These are phyloP conservation scores for Acaromyces ingoldii DNA, from an alignment of 1,284 basidiomycete genomes.

Conservation along the genomic window DNA sequence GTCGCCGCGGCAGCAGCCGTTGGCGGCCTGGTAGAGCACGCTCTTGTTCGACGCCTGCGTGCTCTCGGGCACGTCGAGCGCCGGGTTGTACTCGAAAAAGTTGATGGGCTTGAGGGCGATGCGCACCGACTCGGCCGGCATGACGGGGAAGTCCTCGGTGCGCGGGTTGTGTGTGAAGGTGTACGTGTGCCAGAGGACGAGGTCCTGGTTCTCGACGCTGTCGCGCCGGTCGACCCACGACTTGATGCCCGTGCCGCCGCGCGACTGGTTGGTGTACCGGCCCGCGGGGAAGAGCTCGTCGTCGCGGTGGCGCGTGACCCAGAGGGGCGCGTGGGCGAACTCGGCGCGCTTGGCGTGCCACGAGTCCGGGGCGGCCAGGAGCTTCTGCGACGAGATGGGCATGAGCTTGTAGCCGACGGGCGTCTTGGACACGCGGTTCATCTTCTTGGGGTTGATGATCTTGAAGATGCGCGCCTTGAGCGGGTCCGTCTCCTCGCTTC, in stretches of 20 bases:
- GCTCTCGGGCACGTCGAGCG: slow-evolving; percentile 74
- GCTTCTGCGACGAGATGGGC: slow-evolving; percentile 62
- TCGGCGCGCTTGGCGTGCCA: slow-evolving; percentile 70
- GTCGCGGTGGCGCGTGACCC: slow-evolving; percentile 62
- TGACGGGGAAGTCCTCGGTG: slow-evolving; percentile 75
- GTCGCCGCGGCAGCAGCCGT: too few relatives aligned
- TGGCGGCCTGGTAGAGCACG: slow-evolving; percentile 9
- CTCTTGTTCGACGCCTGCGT: slow-evolving; percentile 61
- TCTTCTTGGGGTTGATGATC: slow-evolving; percentile 51
- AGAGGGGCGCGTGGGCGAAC: slow-evolving; percentile 69
- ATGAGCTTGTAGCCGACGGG: slow-evolving; percentile 66
- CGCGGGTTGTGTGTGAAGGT: slow-evolving; percentile 77
- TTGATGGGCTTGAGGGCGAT: slow-evolving; percentile 73
- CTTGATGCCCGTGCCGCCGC: slow-evolving; percentile 56
- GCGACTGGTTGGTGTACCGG: slow-evolving; percentile 75
- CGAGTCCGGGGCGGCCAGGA: slow-evolving; percentile 68
- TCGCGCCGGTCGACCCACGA: slow-evolving; percentile 57
- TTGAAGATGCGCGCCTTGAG: slow-evolving; percentile 51
- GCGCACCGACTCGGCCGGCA: slow-evolving; percentile 75
- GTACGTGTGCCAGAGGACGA: slow-evolving; percentile 70
- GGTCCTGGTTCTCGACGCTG: slow-evolving; percentile 65
- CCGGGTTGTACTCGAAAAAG: slow-evolving; percentile 78
- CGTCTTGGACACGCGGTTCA: slow-evolving; percentile 56
- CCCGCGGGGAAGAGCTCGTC: slow-evolving; percentile 76
- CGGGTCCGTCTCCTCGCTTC: slow-evolving; percentile 48